Percentiles rank a stretch among this genome's conserved stretches.
Conservation (phyloP, 2,329 filamentous ascomycete genomes). For the Pseudodiploospora longispora region DNA sequence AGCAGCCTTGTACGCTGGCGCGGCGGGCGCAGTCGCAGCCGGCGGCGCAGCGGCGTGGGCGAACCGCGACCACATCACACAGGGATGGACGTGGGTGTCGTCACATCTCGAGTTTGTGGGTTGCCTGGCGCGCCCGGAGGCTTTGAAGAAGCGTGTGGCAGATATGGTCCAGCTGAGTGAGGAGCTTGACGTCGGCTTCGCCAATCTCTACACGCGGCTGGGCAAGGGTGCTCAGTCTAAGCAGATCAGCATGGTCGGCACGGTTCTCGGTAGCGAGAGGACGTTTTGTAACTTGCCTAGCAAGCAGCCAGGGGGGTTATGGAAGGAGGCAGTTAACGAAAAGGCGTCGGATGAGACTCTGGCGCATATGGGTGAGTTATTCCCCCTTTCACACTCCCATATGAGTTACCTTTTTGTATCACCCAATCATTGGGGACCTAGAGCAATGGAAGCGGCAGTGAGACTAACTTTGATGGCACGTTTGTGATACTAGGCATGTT, state of each 20-base stretch:
- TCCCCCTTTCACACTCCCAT: background rate
- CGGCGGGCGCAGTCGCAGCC: slow-evolving; percentile 71
- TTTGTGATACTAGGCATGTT: slow-evolving; percentile 54
- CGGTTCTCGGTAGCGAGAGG: slow-evolving; percentile 59
- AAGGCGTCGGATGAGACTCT: slow-evolving; percentile 67
- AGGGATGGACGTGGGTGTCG: slow-evolving; percentile 73
- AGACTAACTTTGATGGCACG: background rate
- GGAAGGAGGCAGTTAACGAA: slow-evolving; percentile 70
- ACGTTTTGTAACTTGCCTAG: slow-evolving; percentile 84
- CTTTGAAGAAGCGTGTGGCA: slow-evolving; percentile 67
- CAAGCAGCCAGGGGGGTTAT: slow-evolving; percentile 45
- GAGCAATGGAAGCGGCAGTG: background rate
- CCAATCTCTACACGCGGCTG: slow-evolving; percentile 80
- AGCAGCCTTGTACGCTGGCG: slow-evolving; percentile 78
- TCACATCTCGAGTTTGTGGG: slow-evolving; percentile 93
- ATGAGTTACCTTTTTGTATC: background rate
- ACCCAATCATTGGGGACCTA: background rate
- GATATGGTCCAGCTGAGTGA: slow-evolving; percentile 56
- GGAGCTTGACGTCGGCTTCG: slow-evolving; percentile 66
- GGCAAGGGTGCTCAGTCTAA: slow-evolving; percentile 56
- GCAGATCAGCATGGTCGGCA: slow-evolving; percentile 44
- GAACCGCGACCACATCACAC: slow-evolving; percentile 70
- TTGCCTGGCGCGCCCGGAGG: slow-evolving; percentile 75
- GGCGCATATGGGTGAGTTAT: slow-evolving; percentile 63
- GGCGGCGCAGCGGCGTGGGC: slow-evolving; percentile 80